A percentile compares a stretch with the other conserved stretches of the same genome.
Evolutionary conservation across 2,329 filamentous ascomycete species (phyloP).

Genomic region (Cladosporium sp.): DNA sequence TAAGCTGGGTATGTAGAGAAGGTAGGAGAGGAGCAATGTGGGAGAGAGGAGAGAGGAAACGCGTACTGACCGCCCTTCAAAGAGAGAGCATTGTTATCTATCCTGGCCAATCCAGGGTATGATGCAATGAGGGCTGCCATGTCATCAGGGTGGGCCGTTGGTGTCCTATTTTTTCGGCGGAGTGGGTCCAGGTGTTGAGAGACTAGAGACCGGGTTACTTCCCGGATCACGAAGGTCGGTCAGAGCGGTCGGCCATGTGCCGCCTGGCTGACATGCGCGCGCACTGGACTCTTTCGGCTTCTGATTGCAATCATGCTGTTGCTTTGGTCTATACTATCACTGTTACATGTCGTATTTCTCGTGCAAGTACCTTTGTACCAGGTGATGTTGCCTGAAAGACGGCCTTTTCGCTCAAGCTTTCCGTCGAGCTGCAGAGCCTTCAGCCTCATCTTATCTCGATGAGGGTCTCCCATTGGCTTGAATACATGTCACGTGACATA

Average conservation of each 20-base stretch:
- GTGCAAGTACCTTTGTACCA: background rate
- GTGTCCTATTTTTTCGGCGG: slow-evolving; percentile 12
- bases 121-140: slow-evolving; percentile 10
- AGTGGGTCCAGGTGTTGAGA: slow-evolving; percentile 14
- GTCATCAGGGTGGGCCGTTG: slow-evolving; percentile 14
- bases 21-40: background rate
- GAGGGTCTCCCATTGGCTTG: background rate
- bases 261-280: background rate
- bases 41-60: background rate
- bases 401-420: slow-evolving; percentile 5
- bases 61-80: slow-evolving; percentile 8
- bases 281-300: background rate
- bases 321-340: background rate
- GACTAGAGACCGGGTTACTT: slow-evolving; percentile 10
- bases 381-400: background rate
- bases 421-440: slow-evolving; percentile 9
- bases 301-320: background rate
- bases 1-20: background rate
- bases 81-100: slow-evolving; percentile 11
- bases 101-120: slow-evolving; percentile 1
- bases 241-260: slow-evolving; percentile 2
- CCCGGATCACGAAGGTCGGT: slow-evolving; percentile 7
- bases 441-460: slow-evolving; percentile 9
- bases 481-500: background rate
- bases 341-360: background rate